Base-by-base conservation (phyloP, 2,329 filamentous ascomycete genomes). In the Sphaerulina musiva region DNA sequence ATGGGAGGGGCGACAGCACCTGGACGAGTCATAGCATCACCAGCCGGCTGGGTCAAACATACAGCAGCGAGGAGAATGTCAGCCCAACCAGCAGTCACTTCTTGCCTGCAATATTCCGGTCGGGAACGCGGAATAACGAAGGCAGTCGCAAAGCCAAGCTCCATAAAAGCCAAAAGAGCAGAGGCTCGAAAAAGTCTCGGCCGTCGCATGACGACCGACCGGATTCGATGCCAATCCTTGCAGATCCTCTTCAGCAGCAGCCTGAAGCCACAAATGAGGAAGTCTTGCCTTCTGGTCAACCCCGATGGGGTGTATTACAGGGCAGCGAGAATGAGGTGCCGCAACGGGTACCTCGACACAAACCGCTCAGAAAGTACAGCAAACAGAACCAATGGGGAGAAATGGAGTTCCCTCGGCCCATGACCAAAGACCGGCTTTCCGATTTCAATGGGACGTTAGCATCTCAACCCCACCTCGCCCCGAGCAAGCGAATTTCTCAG, bases 91-190 rank as follows among this genome's bases (percentile, higher is more conserved):
- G 68, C 57, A 68, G 62, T 26, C 66, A 66, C 56, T 67, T 70
- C 58, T 55, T 69, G 6, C 68, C 66, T 5, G 62, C 58, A 32
- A 69, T 71, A 32, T 71, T 70, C 58, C 64, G 68, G 8, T 63
- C 68, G 3, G 60, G 66, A 10, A 68, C 59, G 20, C 60, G 68
- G n/a, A 58, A 61, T 38, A 53, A 45, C 55, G 60, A 45, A 12
- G 51, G 54, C 40, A 59, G 50, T 32, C 62, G 57, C 4, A 59
- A 57, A 31, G 59, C 58, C 26, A 61, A 57, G 23, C 51, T 59
- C 17, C 58, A 56, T 29, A 62, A 53, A 46, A 54, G 56, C 51
- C 40, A 46, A 23, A 60, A 36, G 45, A 52, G 53, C 46, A 54
- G 54, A 17, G 44, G 43, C 11, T 49, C 46, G 17, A 51, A 42